phyloP scores from a whole-genome alignment of 1,284 basidiomycete genomes.

The Lentinula novae-zelandiae region DNA sequence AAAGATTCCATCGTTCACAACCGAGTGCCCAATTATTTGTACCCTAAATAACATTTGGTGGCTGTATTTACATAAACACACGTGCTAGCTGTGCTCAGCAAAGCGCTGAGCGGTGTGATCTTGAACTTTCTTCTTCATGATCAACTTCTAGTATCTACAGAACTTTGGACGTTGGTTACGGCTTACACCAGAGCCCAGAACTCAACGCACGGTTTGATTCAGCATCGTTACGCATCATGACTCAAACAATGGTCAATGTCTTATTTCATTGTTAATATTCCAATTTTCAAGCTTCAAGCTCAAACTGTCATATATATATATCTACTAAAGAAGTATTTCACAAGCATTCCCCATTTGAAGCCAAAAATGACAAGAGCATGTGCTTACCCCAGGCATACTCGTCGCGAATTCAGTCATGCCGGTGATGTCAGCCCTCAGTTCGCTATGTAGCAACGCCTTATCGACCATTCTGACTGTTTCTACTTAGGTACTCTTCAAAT shows the following conservation, averaged over 20 bases:
- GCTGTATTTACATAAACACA: not conserved
- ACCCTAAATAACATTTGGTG: not conserved
- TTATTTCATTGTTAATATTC: no score
- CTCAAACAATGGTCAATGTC: not conserved
- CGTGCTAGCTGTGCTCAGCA: not conserved
- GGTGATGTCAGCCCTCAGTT: not conserved
- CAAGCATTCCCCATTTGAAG: not conserved
- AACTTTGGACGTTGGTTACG: no score
- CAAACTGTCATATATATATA: no score
- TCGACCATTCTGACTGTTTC: not conserved
- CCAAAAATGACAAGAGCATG: not conserved
- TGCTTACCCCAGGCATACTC: not conserved
- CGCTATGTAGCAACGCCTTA: not conserved
- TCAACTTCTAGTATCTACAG: no score
- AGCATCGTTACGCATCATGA: no score
- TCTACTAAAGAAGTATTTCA: not conserved
- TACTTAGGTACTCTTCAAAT: not conserved
- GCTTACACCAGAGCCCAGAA: no score
- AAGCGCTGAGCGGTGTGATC: no score
- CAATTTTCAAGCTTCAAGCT: no score
- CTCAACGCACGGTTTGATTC: no score
- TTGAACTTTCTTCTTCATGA: no score
- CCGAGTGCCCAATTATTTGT: not conserved
- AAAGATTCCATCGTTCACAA: not conserved
- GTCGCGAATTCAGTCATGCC: not conserved